Evolutionary conservation across 306 rosid species (phyloP).

Genomic region (Cucumis hystrix): DNA sequence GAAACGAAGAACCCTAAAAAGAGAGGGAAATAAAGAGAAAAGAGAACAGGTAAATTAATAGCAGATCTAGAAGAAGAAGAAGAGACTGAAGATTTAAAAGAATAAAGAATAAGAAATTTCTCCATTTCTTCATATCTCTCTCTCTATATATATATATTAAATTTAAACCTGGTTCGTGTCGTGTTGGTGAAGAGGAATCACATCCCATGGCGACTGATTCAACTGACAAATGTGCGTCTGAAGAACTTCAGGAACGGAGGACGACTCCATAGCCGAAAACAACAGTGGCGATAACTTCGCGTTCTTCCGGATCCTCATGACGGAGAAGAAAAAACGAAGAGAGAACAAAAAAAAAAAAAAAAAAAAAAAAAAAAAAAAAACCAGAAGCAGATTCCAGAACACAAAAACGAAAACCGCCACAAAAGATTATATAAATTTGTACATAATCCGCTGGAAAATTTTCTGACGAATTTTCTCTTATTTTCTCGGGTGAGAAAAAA

Average conservation of each 20-base stretch:
- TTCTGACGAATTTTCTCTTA: not conserved
- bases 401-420: not conserved
- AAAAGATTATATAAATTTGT: not conserved
- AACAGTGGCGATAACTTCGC: constrained; percentile 47
- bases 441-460: not conserved
- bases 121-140: not conserved
- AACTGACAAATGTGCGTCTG: constrained; percentile 61
- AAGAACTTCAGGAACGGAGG: constrained; percentile 19
- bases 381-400: not conserved
- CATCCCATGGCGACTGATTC: constrained; percentile 90
- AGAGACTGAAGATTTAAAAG: not conserved
- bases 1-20: not conserved
- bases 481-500: not conserved
- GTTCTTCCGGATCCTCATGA: constrained; percentile 84
- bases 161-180: constrained; percentile 33
- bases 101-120: not conserved
- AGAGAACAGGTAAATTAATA: not conserved
- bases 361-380: too few species aligned
- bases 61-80: constrained; percentile 34
- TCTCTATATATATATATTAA: not conserved
- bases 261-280: constrained; percentile 15
- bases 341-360: too few species aligned
- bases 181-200: constrained; percentile 34
- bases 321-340: too few species aligned
- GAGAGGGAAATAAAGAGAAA: not conserved